Base-by-base conservation (phyloP, 192 early-diverging fungal species). In the Backusella morwellensis region DNA sequence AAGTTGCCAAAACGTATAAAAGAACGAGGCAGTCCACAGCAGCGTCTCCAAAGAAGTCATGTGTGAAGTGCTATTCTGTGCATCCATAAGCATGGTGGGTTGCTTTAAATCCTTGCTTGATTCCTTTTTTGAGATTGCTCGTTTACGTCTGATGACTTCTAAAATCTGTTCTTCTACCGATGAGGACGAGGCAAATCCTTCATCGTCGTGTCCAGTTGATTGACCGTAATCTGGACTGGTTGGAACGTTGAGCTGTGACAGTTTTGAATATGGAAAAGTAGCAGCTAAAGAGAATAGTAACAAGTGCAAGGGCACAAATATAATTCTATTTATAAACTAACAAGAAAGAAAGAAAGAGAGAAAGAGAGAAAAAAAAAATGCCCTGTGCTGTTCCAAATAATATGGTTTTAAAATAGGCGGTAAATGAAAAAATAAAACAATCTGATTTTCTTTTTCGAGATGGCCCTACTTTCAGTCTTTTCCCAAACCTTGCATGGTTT, bases 171-270 rank as follows among this genome's bases (percentile, higher is more conserved):
- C 75, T 35, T 82, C 81, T 21, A 79, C 44, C 11, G 80, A 82
- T 21, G 77, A 77, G 6, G 81, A 63, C 17, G 81, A 83, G 0
- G 81, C 81, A 79, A 83, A 83, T 2, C 81, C 81, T 67, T 77
- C 75, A 54, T 81, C 79, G 29, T 63, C 56, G 70, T 26, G 40
- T 72, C 70, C 29, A 29, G 70, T 44, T 42, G 41, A 44, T 50
- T 38, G 32, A 69, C 34, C 23, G 47, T 29, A 63, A 63, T 63
- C 56, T 63, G 56, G 56, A 63, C 56, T 63, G 26, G 21, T 63
- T 63, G 56, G 56, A 63, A 63, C 26, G 56, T 9, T 63, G 23
- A 63, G 21, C 26, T 63, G 56, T 63, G 56, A 63, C 56, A 63
- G 56, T 63, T 63, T 63, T 29, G 56, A 8, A 14, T 29, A 63